Percentiles rank a stretch among this genome's conserved stretches.
phyloP scores from a whole-genome alignment of 202 grass and related monocot species.

The Setaria italica region DNA sequence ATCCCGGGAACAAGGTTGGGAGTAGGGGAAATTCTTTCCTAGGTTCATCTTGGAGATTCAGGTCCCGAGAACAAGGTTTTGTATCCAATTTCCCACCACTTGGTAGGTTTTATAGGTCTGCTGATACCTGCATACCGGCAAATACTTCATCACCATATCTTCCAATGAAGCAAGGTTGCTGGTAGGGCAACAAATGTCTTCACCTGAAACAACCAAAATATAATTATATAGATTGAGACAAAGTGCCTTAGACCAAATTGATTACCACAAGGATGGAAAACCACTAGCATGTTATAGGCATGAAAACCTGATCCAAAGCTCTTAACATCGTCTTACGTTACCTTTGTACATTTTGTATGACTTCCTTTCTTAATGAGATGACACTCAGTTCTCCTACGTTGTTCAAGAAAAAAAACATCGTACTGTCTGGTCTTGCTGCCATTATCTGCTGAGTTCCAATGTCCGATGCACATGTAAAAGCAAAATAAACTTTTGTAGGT shows the following conservation, averaged over 20 bases:
- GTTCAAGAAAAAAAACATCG: neutral
- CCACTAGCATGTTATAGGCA: neutral
- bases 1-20: neutral
- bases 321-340: neutral
- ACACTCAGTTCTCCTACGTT: too few species aligned
- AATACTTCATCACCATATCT: neutral
- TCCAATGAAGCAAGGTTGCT: neutral
- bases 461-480: neutral
- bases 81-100: neutral
- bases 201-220: neutral
- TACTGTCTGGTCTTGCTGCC: slow-evolving; percentile 3
- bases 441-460: neutral
- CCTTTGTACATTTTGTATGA: too few species aligned
- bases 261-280: neutral
- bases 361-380: too few species aligned
- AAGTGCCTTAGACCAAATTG: neutral
- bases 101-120: neutral
- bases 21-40: too few species aligned
- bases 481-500: neutral
- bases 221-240: neutral
- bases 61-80: neutral
- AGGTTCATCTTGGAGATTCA: neutral
- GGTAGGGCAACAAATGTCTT: neutral
- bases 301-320: slow-evolving; percentile 14
- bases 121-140: too few species aligned